Base-by-base conservation (phyloP, 202 grass and related monocot species). In the Schoenoplectus tabernaemontani region DNA sequence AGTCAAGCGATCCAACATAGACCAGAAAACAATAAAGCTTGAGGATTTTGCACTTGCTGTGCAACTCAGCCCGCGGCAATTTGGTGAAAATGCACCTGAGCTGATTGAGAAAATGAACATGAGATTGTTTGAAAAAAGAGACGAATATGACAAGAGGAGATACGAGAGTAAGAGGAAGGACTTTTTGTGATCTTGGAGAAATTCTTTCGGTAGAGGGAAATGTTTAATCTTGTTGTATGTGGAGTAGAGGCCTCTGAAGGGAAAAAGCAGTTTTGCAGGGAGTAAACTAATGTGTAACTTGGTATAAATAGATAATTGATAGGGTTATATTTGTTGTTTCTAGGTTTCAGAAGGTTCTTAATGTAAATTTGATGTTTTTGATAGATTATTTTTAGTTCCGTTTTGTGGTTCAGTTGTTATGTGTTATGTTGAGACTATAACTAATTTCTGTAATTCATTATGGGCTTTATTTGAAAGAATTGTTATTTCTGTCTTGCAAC, bases 31-130 rank as follows among this genome's bases (percentile, higher is more conserved):
- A 9, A 83, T 98, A 78, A 83, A 86, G 57, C 37, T 92, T 9
- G 82, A 98, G 50, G 95, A 98, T 81, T 88, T 98, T 71, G 92
- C 83, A 84, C 50, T 89, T 77, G 88, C 86, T 39, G 83, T 87
- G 82, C 86, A 89, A 80, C 62, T 98, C 84, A 92, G 89, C 41
- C 89, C 95, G 67, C 38, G 20, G 59, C 61, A 88, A 62, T 84
- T 90, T 81, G 91, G 91, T 50, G 83, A 87, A 77, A 91, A 98
- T 73, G 71, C 71, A 77, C 89, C 95, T 48, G 66, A 86, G 76
- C 64, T 92, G 64, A 88, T 86, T 83, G 91, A 98, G 78, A 98
- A 90, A 87, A 94, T 94, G 46, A 64, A 32, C 28, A 47, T 33
- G 51, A 44, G 54, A 37, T 26, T 78, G 66, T 59, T 57, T 54